Evolutionary conservation across 768 basidiomycete genomes (phyloP).

Genomic region (Mycena galopus): DNA sequence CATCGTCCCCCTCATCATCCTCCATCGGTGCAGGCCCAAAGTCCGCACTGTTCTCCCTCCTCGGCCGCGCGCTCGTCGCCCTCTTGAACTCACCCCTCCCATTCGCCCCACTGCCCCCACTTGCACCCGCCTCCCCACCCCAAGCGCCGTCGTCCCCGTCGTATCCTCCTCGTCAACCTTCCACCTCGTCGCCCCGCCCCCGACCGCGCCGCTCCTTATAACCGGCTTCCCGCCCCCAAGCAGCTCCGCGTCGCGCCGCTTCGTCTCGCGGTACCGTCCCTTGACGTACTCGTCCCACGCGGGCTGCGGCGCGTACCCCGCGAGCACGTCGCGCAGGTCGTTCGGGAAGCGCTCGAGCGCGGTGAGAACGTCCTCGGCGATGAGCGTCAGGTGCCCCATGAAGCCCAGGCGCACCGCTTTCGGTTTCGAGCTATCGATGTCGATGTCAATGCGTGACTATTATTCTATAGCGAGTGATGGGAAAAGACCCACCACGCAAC

Average conservation of each 20-base stretch:
- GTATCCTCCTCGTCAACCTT: constrained; percentile 78
- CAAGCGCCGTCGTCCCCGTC: constrained; percentile 27
- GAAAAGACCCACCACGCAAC: constrained; percentile 67
- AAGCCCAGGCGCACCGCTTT: constrained; percentile 89
- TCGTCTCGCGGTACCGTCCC: constrained; percentile 88
- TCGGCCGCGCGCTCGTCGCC: constrained; percentile 55
- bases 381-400: constrained; percentile 97
- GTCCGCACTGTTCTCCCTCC: constrained; percentile 70
- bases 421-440: constrained; percentile 66
- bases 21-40: constrained; percentile 70
- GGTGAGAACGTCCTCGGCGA: constrained; percentile 94
- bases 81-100: constrained; percentile 72
- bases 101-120: constrained; percentile 35
- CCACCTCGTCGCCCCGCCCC: constrained; percentile 60
- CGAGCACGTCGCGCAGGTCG: constrained; percentile 76
- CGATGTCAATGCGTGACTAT: not conserved
- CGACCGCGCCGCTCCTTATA: constrained; percentile 49
- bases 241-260: constrained; percentile 80
- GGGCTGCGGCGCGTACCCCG: constrained; percentile 76
- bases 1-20: constrained; percentile 60
- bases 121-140: constrained; percentile 8
- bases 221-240: constrained; percentile 91
- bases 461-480: not conserved
- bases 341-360: constrained; percentile 90
- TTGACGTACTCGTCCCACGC: constrained; percentile 93